phyloP scores from a whole-genome alignment of 2,329 filamentous ascomycete genomes.

The Botryotinia convoluta region DNA sequence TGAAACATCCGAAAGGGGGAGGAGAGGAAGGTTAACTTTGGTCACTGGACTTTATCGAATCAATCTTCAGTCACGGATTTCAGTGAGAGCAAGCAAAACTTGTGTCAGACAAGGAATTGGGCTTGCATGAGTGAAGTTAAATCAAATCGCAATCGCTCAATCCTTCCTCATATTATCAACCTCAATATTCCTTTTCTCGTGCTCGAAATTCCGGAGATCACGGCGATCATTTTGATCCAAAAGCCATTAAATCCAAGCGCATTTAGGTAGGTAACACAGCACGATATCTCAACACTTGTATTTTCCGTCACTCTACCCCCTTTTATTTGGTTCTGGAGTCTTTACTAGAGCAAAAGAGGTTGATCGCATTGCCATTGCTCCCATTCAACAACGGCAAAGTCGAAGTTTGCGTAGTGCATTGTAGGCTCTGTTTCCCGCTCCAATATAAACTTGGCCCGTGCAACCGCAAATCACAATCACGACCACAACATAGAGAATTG shows the following conservation, averaged over 20 bases:
- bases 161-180: constrained; percentile 6
- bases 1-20: background rate
- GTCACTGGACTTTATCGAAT: constrained; percentile 11
- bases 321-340: background rate
- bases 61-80: background rate
- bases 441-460: constrained; percentile 16
- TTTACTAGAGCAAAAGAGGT: constrained; percentile 3
- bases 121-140: constrained; percentile 1
- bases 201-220: constrained; percentile 13
- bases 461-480: background rate
- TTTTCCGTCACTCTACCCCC: background rate
- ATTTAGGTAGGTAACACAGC: constrained; percentile 13
- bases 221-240: constrained; percentile 6
- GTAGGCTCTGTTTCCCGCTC: constrained; percentile 15
- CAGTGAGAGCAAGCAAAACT: background rate
- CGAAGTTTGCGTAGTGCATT: constrained; percentile 14
- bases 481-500: constrained; percentile 11
- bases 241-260: constrained; percentile 9
- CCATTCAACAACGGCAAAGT: constrained; percentile 9
- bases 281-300: constrained; percentile 11
- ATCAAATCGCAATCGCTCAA: constrained; percentile 16
- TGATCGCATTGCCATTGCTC: background rate
- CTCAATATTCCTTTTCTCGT: constrained; percentile 6
- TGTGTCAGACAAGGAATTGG: constrained; percentile 8
- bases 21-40: background rate